Evolutionary conservation across 202 grass and related monocot species (phyloP).

Genomic region (Bolboschoenoplectus hybrid): DNA sequence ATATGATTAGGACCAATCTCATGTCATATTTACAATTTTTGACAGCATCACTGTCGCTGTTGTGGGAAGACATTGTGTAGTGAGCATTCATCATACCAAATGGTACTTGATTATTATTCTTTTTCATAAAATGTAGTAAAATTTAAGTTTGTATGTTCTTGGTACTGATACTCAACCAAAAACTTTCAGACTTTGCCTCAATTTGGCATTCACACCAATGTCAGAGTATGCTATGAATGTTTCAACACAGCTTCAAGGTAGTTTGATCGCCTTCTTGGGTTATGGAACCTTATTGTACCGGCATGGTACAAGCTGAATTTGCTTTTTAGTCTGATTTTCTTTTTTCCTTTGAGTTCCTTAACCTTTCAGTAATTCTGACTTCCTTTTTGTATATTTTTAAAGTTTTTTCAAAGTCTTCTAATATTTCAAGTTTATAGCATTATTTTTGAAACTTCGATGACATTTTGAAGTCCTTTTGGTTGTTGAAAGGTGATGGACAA

Average conservation of each 20-base stretch:
- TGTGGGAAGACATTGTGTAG: constrained; percentile 92
- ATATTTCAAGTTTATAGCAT: constrained; percentile 3
- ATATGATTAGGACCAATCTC: constrained; percentile 13
- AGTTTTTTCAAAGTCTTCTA: neutral
- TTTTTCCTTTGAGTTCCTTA: neutral
- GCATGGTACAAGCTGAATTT: neutral
- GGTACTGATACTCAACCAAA: constrained; percentile 35
- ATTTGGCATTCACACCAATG: constrained; percentile 81
- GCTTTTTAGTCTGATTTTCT: neutral
- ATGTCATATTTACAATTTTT: constrained; percentile 31
- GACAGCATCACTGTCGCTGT: constrained; percentile 91
- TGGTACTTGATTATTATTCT: constrained; percentile 49
- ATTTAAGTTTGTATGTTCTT: constrained; percentile 35
- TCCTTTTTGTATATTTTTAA: neutral
- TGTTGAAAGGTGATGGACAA: neutral
- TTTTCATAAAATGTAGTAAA: neutral
- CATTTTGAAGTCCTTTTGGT: constrained; percentile 8
- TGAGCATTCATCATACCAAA: constrained; percentile 92
- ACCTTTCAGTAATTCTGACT: neutral
- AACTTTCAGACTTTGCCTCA: constrained; percentile 83
- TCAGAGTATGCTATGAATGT: constrained; percentile 83
- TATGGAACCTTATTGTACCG: neutral
- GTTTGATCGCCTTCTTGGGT: constrained; percentile 7
- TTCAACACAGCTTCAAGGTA: constrained; percentile 85
- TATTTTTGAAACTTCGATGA: neutral